Conservation (phyloP, 164 flowering plant species). For the Amborella trichopoda region DNA sequence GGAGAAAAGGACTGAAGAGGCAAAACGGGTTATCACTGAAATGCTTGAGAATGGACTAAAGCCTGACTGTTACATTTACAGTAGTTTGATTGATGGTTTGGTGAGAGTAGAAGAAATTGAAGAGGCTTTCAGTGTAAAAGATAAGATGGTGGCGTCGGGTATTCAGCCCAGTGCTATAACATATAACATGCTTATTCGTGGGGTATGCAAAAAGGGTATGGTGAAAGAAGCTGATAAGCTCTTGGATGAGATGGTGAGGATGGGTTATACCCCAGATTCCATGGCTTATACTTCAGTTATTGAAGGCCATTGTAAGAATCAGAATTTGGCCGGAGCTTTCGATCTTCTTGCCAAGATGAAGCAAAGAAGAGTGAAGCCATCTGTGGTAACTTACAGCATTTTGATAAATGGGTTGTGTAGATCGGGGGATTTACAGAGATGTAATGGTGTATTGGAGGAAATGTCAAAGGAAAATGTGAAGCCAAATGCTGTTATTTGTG, state of each 20-base stretch:
- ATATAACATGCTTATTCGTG: slow-evolving; percentile 35
- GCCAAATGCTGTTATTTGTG: slow-evolving; percentile 41
- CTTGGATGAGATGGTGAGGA: slow-evolving; percentile 35
- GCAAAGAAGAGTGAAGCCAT: slow-evolving; percentile 25
- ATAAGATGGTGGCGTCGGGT: slow-evolving; percentile 40
- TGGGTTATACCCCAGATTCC: slow-evolving; percentile 31
- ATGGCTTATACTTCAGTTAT: slow-evolving; percentile 36
- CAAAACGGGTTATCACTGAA: slow-evolving; percentile 22
- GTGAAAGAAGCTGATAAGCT: slow-evolving; percentile 37
- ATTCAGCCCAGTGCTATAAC: slow-evolving; percentile 22
- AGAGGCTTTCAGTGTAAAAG: slow-evolving; percentile 37
- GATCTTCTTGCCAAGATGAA: slow-evolving; percentile 48
- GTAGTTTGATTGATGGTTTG: slow-evolving; percentile 47
- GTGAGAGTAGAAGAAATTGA: slow-evolving; percentile 36
- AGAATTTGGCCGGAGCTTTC: slow-evolving; percentile 22
- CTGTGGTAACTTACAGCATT: slow-evolving; percentile 25
- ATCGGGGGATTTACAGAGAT: slow-evolving; percentile 25
- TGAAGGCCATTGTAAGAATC: slow-evolving; percentile 34
- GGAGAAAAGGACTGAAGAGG: slow-evolving; percentile 26
- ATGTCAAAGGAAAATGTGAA: slow-evolving; percentile 30
- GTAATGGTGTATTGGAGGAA: slow-evolving; percentile 22
- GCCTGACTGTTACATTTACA: slow-evolving; percentile 21
- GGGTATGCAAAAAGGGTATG: slow-evolving; percentile 39
- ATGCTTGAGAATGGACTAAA: slow-evolving; percentile 32
- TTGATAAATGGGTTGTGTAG: slow-evolving; percentile 40